Conservation (phyloP, 345 rosid species). For the Bruguiera sexangula region DNA sequence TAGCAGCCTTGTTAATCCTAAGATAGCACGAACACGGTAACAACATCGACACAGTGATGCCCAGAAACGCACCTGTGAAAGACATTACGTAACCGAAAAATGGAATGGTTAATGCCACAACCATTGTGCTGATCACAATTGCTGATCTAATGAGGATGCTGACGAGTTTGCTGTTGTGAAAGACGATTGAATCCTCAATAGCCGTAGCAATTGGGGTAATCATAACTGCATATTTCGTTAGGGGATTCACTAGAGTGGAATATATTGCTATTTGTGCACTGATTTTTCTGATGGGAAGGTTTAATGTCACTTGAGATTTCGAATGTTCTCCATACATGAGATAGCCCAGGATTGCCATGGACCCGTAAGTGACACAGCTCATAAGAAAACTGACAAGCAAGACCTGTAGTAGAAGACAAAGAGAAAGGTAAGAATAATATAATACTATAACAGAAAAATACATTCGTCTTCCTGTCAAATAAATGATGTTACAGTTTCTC, state of each 20-base stretch:
- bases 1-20: conserved; percentile 35
- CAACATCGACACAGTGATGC: conserved; percentile 47
- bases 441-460: neutral
- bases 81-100: conserved; percentile 68
- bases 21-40: conserved; percentile 67
- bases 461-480: neutral
- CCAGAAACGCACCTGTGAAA: conserved; percentile 52
- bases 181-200: conserved; percentile 39
- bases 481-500: neutral
- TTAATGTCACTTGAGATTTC: conserved; percentile 63
- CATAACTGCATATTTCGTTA: conserved; percentile 54
- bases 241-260: conserved; percentile 54
- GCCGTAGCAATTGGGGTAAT: conserved; percentile 51
- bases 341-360: conserved; percentile 61
- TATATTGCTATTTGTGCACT: conserved; percentile 52
- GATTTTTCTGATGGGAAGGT: conserved; percentile 48
- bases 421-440: neutral
- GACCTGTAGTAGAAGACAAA: conserved; percentile 37
- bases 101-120: conserved; percentile 55
- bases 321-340: conserved; percentile 55
- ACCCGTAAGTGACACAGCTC: conserved; percentile 50
- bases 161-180: conserved; percentile 28
- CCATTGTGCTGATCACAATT: conserved; percentile 46
- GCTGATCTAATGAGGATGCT: conserved; percentile 45
- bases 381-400: conserved; percentile 45